Conservation (phyloP, 345 rosid species). For the Excoecaria agallocha region DNA sequence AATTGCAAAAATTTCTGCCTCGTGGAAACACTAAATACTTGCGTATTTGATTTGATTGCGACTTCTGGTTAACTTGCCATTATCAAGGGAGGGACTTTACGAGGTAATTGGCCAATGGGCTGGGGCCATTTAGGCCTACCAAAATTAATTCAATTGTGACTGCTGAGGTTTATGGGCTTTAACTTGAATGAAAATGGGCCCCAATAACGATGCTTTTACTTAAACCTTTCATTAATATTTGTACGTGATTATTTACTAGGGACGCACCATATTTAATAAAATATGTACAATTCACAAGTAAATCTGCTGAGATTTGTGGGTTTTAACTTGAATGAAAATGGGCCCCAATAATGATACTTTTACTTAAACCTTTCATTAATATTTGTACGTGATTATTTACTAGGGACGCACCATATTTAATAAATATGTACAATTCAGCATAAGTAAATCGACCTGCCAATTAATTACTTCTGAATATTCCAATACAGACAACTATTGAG, state of each 20-base stretch:
- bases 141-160: constrained; percentile 16
- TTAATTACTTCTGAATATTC: neutral
- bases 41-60: neutral
- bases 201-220: neutral
- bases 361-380: neutral
- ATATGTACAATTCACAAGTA: neutral
- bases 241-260: neutral
- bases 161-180: constrained; percentile 6
- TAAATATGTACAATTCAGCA: neutral
- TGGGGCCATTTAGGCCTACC: constrained; percentile 25
- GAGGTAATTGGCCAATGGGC: constrained; percentile 25
- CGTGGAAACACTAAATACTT: neutral
- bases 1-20: constrained; percentile 1
- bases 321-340: neutral
- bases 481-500: neutral
- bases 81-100: neutral
- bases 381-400: neutral
- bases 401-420: constrained; percentile 3
- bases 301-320: neutral
- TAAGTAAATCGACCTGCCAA: neutral
- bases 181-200: neutral
- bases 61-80: constrained; percentile 11
- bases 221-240: neutral
- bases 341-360: neutral
- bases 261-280: neutral